Percentiles rank a stretch among this genome's conserved stretches.
Conservation (phyloP, 106 monocot genomes). For the Allium cepa region DNA sequence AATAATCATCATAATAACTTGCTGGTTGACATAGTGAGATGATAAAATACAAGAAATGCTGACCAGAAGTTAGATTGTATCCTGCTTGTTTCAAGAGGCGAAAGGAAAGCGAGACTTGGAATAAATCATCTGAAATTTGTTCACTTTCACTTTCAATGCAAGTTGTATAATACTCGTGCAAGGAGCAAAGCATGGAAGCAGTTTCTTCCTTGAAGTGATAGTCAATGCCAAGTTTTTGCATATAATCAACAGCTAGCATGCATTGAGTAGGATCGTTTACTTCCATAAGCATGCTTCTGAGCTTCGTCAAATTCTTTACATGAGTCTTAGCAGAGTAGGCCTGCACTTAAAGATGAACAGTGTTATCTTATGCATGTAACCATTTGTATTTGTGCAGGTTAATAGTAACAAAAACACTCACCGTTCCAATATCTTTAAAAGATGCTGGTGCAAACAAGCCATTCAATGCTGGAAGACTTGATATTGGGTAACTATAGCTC, state of each 20-base stretch:
- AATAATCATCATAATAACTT: too few species aligned
- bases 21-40: too few species aligned
- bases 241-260: constrained; percentile 13
- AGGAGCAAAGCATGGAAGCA: neutral
- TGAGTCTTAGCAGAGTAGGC: neutral
- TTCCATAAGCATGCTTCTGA: constrained; percentile 5
- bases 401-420: neutral
- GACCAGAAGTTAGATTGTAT: neutral
- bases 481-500: neutral
- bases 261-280: neutral
- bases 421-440: too few species aligned
- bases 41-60: too few species aligned
- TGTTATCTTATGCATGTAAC: neutral
- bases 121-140: neutral
- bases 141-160: neutral
- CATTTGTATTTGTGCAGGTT: neutral
- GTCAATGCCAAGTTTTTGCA: constrained; percentile 23
- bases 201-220: constrained; percentile 31
- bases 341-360: neutral
- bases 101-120: constrained; percentile 3
- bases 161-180: neutral
- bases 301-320: neutral
- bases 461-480: neutral
- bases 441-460: too few species aligned
- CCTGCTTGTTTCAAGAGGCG: constrained; percentile 12